Base-by-base conservation (phyloP, 1,139 yeast species). In the Sugiyamaella paludigena region DNA sequence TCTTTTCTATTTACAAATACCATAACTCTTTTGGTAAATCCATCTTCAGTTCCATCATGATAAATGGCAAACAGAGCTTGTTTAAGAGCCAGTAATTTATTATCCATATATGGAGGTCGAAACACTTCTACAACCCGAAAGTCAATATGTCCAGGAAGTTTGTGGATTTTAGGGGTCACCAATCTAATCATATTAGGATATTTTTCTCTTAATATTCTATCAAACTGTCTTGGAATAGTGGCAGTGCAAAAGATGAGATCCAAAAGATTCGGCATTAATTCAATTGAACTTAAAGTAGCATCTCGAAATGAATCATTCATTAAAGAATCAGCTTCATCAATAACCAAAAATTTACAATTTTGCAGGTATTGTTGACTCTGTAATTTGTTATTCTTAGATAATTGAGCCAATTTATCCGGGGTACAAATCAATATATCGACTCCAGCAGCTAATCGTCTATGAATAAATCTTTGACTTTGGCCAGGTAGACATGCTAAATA, bases 311-410 rank as follows among this genome's bases (percentile, higher is more conserved):
- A 84, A 47, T 80, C 78, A 62, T 91, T 96, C 81, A 92, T 77
- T 48, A 92, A 71, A 0, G 97, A 87, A 66, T 92, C 98, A 0
- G 98, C 98, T 66, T 92, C 98, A 65, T 92, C 98, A n/a, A 86
- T 78, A 2, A 87, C 91, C 48, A 87, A 74, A 58, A 78, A 84
- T 28, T 77, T 75, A 47, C 72, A 67, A 29, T 56, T 53, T 27
- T 58, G 54, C 12, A 69, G 50, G 15, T 60, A 62, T 6, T 60
- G 58, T 29, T 54, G 55, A 27, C 55, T 35, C 16, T 53, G 48
- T 12, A 51, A 40, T n/a, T 54, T 48, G 24, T 48, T 51, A 33
- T 52, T 49, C 50, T 55, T 36, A 55, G 45, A 33, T 10, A 39
- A 9, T 7, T 40, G 40, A 30, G 39, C 19, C 28, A 68, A 52